A percentile compares a stretch with the other conserved stretches of the same genome.
These are phyloP conservation scores for Colletotrichum sublineola DNA, from an alignment of 2,329 filamentous ascomycete species.

Conservation along the genomic window DNA sequence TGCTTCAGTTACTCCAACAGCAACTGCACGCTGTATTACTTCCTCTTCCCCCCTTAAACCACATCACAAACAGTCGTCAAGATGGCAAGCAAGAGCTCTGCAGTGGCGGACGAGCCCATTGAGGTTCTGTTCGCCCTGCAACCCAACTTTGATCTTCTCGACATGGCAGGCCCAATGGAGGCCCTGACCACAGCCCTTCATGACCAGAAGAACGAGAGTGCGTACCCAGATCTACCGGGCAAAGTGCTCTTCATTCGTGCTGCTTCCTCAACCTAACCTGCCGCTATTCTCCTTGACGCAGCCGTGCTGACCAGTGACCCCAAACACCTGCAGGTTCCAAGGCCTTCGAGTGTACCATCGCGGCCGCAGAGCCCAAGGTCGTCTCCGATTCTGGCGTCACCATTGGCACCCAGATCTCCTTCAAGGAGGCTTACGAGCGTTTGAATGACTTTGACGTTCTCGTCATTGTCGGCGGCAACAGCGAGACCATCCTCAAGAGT, in stretches of 20 bases:
- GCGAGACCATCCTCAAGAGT: constrained; percentile 73
- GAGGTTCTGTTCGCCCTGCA: constrained; percentile 73
- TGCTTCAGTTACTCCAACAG: constrained; percentile 19
- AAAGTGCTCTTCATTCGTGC: constrained; percentile 12
- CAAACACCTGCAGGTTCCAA: constrained; percentile 58
- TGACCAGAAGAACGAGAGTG: constrained; percentile 66
- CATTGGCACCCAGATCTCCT: constrained; percentile 81
- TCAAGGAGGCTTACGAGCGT: constrained; percentile 79
- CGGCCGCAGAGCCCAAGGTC: constrained; percentile 66
- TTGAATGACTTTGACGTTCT: constrained; percentile 84
- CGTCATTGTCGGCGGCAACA: constrained; percentile 80
- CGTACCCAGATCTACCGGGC: constrained; percentile 46
- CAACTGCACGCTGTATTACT: constrained; percentile 29
- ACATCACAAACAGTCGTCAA: constrained; percentile 50
- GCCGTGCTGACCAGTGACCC: constrained; percentile 30
- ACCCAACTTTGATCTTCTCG: constrained; percentile 70
- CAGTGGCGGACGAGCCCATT: constrained; percentile 70
- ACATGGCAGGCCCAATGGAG: constrained; percentile 69
- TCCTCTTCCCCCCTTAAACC: constrained; percentile 19
- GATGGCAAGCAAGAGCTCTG: constrained; percentile 71
- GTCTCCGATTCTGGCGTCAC: constrained; percentile 74
- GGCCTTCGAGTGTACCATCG: constrained; percentile 71
- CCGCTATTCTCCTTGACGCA: constrained; percentile 1
- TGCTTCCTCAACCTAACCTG: constrained; percentile 1
- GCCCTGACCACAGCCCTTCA: constrained; percentile 65